Evolutionary conservation across 495 filamentous ascomycete species (phyloP).

Genomic region (Chaetomidium leptoderma): DNA sequence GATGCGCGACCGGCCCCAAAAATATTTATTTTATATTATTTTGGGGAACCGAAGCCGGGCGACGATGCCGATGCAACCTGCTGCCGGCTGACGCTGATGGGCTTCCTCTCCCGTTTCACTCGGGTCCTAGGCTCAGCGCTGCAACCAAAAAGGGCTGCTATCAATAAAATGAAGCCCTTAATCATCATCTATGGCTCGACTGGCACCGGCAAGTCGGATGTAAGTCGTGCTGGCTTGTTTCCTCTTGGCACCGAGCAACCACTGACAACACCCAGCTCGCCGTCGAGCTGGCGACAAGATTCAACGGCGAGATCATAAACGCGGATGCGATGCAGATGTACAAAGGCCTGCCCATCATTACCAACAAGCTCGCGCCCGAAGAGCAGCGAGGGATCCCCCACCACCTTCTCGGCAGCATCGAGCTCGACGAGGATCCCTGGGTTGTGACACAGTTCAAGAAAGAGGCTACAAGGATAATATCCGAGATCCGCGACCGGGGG

Average conservation of each 20-base stretch:
- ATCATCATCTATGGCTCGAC: slow-evolving; percentile 88
- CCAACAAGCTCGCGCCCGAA: slow-evolving; percentile 75
- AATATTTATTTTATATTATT: no score
- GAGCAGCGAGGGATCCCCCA: slow-evolving; percentile 83
- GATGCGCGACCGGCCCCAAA: background rate
- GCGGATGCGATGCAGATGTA: slow-evolving; percentile 99
- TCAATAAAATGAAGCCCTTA: slow-evolving; percentile 50
- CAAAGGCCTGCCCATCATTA: slow-evolving; percentile 85
- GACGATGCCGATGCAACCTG: slow-evolving; percentile 2
- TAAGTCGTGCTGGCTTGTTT: slow-evolving; percentile 33
- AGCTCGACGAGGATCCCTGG: slow-evolving; percentile 74
- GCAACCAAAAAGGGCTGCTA: background rate
- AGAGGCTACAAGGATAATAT: slow-evolving; percentile 64
- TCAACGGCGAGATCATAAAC: slow-evolving; percentile 95
- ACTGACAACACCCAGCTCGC: slow-evolving; percentile 64
- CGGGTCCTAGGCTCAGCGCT: background rate
- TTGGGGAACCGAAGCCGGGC: background rate
- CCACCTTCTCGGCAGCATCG: slow-evolving; percentile 77
- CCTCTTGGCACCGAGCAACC: slow-evolving; percentile 2
- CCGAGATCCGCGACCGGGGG: slow-evolving; percentile 69
- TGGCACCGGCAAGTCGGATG: slow-evolving; percentile 97
- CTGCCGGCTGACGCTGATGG: slow-evolving; percentile 13
- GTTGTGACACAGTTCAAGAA: slow-evolving; percentile 66
- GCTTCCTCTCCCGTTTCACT: background rate
- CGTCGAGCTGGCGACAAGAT: slow-evolving; percentile 75